Evolutionary conservation across 2,329 filamentous ascomycete genomes (phyloP).

Genomic region (Sporothrix protearum): DNA sequence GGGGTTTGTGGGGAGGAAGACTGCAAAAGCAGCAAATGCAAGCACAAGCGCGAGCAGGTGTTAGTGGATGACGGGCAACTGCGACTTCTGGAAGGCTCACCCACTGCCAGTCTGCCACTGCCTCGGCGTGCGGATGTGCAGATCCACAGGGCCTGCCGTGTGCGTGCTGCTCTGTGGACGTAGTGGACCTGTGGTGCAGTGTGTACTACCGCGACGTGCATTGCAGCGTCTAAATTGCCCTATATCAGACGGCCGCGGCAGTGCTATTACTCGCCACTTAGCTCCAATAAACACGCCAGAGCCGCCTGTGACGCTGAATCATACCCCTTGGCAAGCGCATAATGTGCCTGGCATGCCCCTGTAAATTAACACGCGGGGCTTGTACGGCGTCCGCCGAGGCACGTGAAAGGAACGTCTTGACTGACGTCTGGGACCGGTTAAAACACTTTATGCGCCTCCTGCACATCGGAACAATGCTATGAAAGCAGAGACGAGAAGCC

Average conservation of each 20-base stretch:
- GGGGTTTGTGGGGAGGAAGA: constrained; percentile 1
- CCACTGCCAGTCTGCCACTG: constrained; percentile 7
- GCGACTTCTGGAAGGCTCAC: background rate
- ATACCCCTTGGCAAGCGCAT: background rate
- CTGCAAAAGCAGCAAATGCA: background rate
- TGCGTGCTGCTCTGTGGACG: no score
- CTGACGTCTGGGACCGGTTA: background rate
- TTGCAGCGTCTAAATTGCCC: constrained; percentile 3
- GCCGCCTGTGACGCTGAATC: constrained; percentile 1
- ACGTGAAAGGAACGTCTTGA: constrained; percentile 12
- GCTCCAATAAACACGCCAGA: background rate
- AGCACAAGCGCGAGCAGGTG: background rate
- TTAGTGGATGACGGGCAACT: background rate
- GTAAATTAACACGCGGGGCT: background rate
- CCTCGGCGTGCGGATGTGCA: constrained; percentile 18
- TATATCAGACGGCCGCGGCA: background rate
- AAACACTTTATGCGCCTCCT: background rate
- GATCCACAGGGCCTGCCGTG: background rate
- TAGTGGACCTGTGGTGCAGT: background rate
- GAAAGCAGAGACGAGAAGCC: background rate
- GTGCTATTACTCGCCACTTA: background rate
- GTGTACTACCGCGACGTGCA: background rate
- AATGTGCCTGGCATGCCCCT: constrained; percentile 9
- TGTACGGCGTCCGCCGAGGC: constrained; percentile 12
- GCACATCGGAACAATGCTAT: background rate